phyloP scores from a whole-genome alignment of 202 grass and related monocot genomes.

The Eragrostis tef region DNA sequence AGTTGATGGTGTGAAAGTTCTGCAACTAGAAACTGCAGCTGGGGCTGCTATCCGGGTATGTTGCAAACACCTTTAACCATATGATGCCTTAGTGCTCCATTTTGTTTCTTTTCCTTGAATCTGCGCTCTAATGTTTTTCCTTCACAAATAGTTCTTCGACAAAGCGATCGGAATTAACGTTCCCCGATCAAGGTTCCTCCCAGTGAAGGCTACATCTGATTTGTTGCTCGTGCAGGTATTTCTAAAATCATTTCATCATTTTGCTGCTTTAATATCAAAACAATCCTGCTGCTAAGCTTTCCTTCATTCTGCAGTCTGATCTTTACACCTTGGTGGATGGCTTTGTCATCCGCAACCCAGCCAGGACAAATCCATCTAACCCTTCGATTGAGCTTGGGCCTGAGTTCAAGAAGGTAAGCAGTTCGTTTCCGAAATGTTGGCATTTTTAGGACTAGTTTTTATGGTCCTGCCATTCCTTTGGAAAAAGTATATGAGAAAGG shows the following conservation, averaged over 20 bases:
- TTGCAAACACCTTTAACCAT: neutral
- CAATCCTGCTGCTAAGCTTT: conserved; percentile 32
- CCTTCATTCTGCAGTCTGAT: conserved; percentile 73
- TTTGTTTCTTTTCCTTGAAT: conserved; percentile 8
- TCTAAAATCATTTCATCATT: conserved; percentile 25
- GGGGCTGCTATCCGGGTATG: conserved; percentile 91
- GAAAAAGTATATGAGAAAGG: neutral
- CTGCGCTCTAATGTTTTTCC: conserved; percentile 29
- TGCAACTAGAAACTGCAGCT: conserved; percentile 97
- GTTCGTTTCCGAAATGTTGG: conserved; percentile 20
- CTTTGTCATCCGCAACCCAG: conserved; percentile 84
- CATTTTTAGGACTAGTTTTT: neutral
- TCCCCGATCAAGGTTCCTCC: conserved; percentile 88
- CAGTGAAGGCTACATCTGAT: conserved; percentile 97
- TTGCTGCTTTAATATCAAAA: conserved; percentile 22
- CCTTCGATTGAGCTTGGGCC: conserved; percentile 90
- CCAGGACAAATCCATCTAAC: conserved; percentile 76
- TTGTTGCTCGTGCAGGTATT: conserved; percentile 97
- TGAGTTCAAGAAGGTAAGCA: conserved; percentile 90
- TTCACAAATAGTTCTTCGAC: conserved; percentile 74
- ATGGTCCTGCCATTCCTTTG: neutral
- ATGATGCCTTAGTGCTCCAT: conserved; percentile 6
- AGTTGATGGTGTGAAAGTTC: conserved; percentile 90
- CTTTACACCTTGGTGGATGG: conserved; percentile 96
- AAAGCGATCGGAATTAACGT: conserved; percentile 90